Base-by-base conservation (phyloP, 176 grass and related monocot species). In the Lolium perenne region DNA sequence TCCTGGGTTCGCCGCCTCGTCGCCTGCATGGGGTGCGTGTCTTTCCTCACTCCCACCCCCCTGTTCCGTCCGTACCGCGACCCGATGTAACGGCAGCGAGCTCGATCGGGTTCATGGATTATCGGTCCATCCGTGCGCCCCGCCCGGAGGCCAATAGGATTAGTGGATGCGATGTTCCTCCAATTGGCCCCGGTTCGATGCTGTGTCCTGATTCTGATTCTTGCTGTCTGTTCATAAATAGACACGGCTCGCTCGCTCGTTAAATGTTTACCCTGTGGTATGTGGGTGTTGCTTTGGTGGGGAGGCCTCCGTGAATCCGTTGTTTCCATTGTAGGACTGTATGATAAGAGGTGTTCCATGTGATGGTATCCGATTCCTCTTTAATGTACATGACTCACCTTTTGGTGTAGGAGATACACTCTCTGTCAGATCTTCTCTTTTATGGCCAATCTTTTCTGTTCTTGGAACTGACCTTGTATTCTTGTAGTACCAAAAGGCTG, bases 1-100 rank as follows among this genome's bases (percentile, higher is more conserved):
- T 82, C 89, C 78, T 95, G 93, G 95, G 90, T 90, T 61, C 87
- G 87, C 71, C 93, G 88, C 32, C 71, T 97, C 76, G 89, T 97
- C 88, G 89, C 87, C 77, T 93, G 87, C 87, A 98, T 98, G 95
- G 93, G 95, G 95, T 98, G 50, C 83, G 89, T 88, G 86, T 81
- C 54, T 77, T 10, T 23, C 62, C 70, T 43, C 6, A 77, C 61
- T 51, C 11, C 66, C 63, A 66, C 71, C 29, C 43, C 13, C 64
- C 13, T 64, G 29, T 81, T 57, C 12, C 46, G 18, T n/a, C 74
- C 20, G 4, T 54, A 67, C 59, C 8, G 12, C 50, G 4, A 5
- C 25, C 73, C 4, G 11, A 67, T 77, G 78, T 38, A 20, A 55
- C 12, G 22, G 45, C 68, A 11, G 77, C 13, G 67, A 65, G 35